Base-by-base conservation (phyloP, 2,329 filamentous ascomycete genomes). In the Apiospora koreana region DNA sequence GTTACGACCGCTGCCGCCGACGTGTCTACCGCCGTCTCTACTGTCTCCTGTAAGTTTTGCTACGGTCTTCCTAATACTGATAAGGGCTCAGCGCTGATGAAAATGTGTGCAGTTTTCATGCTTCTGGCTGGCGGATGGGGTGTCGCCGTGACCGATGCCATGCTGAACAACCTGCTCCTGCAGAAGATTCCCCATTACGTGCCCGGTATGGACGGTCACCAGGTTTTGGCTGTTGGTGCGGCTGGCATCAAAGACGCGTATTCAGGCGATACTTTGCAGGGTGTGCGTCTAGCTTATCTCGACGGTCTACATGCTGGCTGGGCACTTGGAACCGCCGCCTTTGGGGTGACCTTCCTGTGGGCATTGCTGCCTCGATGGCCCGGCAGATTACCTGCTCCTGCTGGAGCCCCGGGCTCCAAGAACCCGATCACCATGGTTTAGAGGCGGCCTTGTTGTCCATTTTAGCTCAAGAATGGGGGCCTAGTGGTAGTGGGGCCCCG, bases 81-180 rank as follows among this genome's bases (percentile, higher is more conserved):
- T n/a, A 9, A 46, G 21, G 2, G 21, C 3, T 7, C 4, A 3
- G 45, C 21, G n/a, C 46, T 50, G 23, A 50, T 9, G 2, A 25
- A 1, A 25, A 10, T 25, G 6, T 25, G n/a, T 12, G n/a, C n/a
- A 50, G 46, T 86, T 73, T 77, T 77, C 12, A 83, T 85, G 73
- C 80, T 80, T 0, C 75, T 86, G 0, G 83, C 81, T 25, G 82
- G 83, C 4, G 79, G 82, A 3, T 75, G 89, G 0, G 88, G 88
- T 71, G 81, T 89, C 28, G 83, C 83, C 3, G 81, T 87, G 31
- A 86, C 80, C 0, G 82, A 89, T 71, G 84, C 83, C 69, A 81
- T 89, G 21, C 86, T 89, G 70, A 82, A 81, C 65, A 87, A 86
- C 73, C 76, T 79, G 8, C 80, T 89, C 2, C 74, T 83, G n/a